Base-by-base conservation (phyloP, 208 protist species). In the Leishmania martiniquensis region DNA sequence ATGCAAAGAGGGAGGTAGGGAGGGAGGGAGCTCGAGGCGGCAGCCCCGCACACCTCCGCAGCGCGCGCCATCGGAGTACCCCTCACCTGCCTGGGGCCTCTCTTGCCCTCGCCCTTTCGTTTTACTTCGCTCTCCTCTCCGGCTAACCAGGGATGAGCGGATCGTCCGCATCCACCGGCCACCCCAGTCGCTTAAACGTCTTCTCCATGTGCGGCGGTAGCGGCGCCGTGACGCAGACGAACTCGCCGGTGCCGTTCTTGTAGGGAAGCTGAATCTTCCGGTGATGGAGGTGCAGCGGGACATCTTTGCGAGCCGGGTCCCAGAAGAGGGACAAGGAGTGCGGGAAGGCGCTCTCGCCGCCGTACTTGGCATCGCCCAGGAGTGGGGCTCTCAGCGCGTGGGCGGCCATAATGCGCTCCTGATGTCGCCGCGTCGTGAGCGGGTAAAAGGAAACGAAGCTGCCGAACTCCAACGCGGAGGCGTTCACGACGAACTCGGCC, bases 361-460 rank as follows among this genome's bases (percentile, higher is more conserved):
- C 95, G 84, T 97, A 97, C 82, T 93, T 95, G 34, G 90, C 91
- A 72, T 98, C 96, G n/a, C 96, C 96, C n/a, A 98, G 80, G 25
- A 98, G 70, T 37, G 96, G 96, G 55, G 89, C 92, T 32, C 93
- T 90, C 72, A 98, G 87, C 13, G 94, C 93, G 78, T 97, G 93
- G 12, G 96, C 93, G 32, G 94, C 87, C 91, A 95, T 96, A 77
- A 98, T 98, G 44, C 96, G 94, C 62, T 97, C 91, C 75, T 98
- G 94, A 79, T 98, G 94, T 62, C 92, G 85, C 54, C 92, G 87
- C 68, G 89, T 94, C 63, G 94, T 98, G 72, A 98, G 81, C 0
- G 96, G 89, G 75, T 98, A 98, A 72, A 97, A 96, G 15, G 94
- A 97, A 74, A 98, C 85, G 77, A 96, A 98, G 70, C 91, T 96